A percentile compares a stretch with the other conserved stretches of the same genome.
These are phyloP conservation scores for Glycine latifolia DNA, from an alignment of 306 rosid species.

Conservation along the genomic window DNA sequence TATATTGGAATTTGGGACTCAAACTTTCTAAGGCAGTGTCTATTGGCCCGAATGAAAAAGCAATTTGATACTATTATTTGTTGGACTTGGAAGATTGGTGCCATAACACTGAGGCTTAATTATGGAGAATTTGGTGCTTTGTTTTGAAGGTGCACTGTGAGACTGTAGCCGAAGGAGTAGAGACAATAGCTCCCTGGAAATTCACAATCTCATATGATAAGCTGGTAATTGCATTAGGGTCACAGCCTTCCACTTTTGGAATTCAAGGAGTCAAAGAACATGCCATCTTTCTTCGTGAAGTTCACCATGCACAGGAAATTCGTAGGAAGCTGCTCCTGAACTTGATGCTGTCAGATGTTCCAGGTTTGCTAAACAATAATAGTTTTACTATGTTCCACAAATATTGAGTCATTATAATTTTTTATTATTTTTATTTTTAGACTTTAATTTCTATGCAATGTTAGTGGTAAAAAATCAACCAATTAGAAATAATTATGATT, in stretches of 20 bases:
- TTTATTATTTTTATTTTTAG: too few species aligned
- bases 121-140: constrained; percentile 41
- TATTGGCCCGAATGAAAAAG: neutral
- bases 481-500: too few species aligned
- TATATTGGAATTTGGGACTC: neutral
- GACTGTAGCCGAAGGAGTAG: constrained; percentile 63
- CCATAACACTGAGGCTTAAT: constrained; percentile 25
- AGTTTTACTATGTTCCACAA: neutral
- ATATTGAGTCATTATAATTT: neutral
- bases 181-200: constrained; percentile 70
- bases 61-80: constrained; percentile 18
- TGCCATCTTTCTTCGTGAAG: constrained; percentile 83
- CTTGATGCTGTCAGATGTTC: constrained; percentile 82
- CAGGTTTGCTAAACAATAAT: constrained; percentile 56
- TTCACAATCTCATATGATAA: constrained; percentile 76
- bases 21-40: neutral
- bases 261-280: constrained; percentile 75
- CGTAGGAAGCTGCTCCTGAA: constrained; percentile 82
- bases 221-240: constrained; percentile 74
- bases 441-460: too few species aligned
- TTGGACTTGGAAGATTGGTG: constrained; percentile 18
- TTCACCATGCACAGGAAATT: constrained; percentile 85
- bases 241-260: constrained; percentile 77
- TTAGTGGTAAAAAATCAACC: too few species aligned
- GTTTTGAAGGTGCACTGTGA: constrained; percentile 76